Evolutionary conservation across 768 basidiomycete species (phyloP), one percentile per base, ranked within the genome.

Genomic region (Rhodotorula toruloides): DNA sequence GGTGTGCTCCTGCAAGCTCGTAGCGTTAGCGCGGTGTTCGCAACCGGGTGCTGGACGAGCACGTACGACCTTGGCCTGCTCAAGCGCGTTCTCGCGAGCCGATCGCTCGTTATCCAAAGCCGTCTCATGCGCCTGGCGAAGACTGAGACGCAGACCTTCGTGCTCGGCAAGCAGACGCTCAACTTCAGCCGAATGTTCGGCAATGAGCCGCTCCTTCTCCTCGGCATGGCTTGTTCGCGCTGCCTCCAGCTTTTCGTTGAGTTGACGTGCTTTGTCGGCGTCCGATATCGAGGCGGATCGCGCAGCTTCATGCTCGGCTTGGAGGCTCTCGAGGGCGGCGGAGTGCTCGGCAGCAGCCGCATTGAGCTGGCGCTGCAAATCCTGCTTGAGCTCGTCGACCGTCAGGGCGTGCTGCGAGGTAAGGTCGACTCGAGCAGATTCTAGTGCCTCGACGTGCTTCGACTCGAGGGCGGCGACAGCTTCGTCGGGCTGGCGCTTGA

Each of bases 51-150:
- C 25, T 9, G 12, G 17, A 31, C 11, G 21, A 34, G 5, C 49
- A n/a, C 59, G 46, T 32, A 42, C 25, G 9, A 25, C 31, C 11
- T 19, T 16, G 1, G 49, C 27, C 22, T n/a, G 21, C 13, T 43
- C 59, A 22, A 74, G 36, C 16, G 39, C 52, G 1, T 52, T 47
- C 4, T 32, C 16, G 49, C 71, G 74, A 71, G 87, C 88, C n/a
- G 87, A 86, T 71, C 86, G 87, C 31, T 91, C 81, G 34, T 82
- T 82, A 60, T 84, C 79, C 59, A 92, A 76, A 3, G 37, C 63
- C 47, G 8, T 71, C 68, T 8, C 70, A 73, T 37, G 74, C 71
- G 52, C 36, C 19, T 40, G 25, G 31, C 19, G 32, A 53, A 40
- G 43, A 14, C 5, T 22, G n/a, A 11, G 10, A 2, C 16, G 42